These are phyloP conservation scores for Luzula sylvatica DNA, from an alignment of 176 grass and related monocot genomes.

Conservation along the genomic window DNA sequence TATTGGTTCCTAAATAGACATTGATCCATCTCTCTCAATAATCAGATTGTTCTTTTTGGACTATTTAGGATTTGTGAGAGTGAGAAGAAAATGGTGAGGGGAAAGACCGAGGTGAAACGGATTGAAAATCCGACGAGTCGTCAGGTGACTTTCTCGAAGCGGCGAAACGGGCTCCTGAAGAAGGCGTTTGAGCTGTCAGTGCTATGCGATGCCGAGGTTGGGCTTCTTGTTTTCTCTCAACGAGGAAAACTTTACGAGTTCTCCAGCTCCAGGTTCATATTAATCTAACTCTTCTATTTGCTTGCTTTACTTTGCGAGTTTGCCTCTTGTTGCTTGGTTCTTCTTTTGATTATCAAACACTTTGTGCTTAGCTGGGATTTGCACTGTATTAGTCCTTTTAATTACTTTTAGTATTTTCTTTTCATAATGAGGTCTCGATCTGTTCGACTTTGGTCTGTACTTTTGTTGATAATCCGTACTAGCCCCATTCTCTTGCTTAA, in stretches of 20 bases:
- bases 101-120: conserved; percentile 20
- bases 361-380: too few species aligned
- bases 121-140: conserved; percentile 22
- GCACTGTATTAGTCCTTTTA: too few species aligned
- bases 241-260: conserved; percentile 14
- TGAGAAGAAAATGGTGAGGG: conserved; percentile 20
- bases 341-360: too few species aligned
- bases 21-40: background rate
- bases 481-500: too few species aligned
- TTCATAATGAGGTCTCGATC: too few species aligned
- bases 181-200: conserved; percentile 18
- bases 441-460: too few species aligned
- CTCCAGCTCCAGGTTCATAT: conserved; percentile 9
- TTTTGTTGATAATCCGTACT: too few species aligned
- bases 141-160: conserved; percentile 20
- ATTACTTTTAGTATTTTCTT: too few species aligned
- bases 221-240: conserved; percentile 7
- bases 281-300: background rate
- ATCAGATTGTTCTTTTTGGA: background rate
- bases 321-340: too few species aligned
- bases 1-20: background rate
- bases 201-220: conserved; percentile 15
- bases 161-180: conserved; percentile 19
- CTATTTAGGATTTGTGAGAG: background rate
- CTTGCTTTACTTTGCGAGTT: background rate